Percentiles rank a stretch among this genome's conserved stretches.
Evolutionary conservation across 2,329 filamentous ascomycete genomes (phyloP).

Genomic region (Simplicillium aogashimaense): DNA sequence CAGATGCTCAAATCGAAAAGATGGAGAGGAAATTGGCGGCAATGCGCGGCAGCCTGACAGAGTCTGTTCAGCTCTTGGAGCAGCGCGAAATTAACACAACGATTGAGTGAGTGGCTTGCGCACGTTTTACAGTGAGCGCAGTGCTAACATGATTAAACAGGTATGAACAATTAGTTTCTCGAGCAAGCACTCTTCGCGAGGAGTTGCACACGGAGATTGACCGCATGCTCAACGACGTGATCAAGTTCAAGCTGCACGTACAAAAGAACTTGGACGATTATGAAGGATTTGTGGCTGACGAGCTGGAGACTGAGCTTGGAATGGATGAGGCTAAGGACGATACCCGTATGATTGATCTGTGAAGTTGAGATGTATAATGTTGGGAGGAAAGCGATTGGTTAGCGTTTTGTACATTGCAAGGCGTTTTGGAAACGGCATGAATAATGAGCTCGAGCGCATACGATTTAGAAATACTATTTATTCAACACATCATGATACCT

Average conservation of each 20-base stretch:
- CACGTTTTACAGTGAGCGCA: not conserved
- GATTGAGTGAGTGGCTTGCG: slow-evolving; percentile 62
- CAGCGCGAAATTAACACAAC: slow-evolving; percentile 94
- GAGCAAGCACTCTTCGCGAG: slow-evolving; percentile 76
- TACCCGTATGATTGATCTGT: slow-evolving; percentile 39
- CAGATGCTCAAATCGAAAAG: slow-evolving; percentile 92
- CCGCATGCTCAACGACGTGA: slow-evolving; percentile 90
- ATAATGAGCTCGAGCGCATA: not conserved
- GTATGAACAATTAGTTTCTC: slow-evolving; percentile 85
- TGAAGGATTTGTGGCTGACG: slow-evolving; percentile 84
- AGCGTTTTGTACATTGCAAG: no score
- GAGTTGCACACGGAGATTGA: slow-evolving; percentile 97
- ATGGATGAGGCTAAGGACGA: slow-evolving; percentile 48
- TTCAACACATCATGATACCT: no score
- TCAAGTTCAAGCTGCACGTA: slow-evolving; percentile 96
- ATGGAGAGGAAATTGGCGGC: slow-evolving; percentile 97
- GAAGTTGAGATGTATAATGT: slow-evolving; percentile 8
- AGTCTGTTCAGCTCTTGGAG: slow-evolving; percentile 85
- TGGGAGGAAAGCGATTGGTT: no score
- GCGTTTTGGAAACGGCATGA: not conserved
- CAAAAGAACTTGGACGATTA: slow-evolving; percentile 91
- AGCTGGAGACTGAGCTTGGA: slow-evolving; percentile 79
- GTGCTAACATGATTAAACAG: slow-evolving; percentile 32
- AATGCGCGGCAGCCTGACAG: slow-evolving; percentile 74
- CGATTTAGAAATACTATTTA: not conserved